Conservation (phyloP, 2,329 filamentous ascomycete species). For the Pseudocercospora pini-densiflorae region DNA sequence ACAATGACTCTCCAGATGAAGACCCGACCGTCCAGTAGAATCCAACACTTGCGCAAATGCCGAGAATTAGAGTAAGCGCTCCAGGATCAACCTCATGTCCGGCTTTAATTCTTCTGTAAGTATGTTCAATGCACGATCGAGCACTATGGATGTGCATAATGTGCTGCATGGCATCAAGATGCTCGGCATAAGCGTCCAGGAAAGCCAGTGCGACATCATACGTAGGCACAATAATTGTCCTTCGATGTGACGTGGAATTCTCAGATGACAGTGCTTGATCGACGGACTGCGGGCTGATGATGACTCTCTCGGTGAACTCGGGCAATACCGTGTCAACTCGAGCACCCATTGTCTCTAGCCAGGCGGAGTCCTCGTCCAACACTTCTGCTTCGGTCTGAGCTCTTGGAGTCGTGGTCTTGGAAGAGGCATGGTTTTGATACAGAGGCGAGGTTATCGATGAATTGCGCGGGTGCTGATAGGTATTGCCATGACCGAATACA, state of each 20-base stretch:
- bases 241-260: not conserved
- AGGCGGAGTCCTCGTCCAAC: slow-evolving; percentile 23
- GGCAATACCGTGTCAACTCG: slow-evolving; percentile 15
- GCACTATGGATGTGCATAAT: slow-evolving; percentile 31
- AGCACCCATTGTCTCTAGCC: slow-evolving; percentile 21
- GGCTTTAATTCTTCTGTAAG: slow-evolving; percentile 22
- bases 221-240: slow-evolving; percentile 27
- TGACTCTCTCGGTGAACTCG: slow-evolving; percentile 14
- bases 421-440: not conserved
- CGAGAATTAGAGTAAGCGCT: slow-evolving; percentile 17
- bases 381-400: slow-evolving; percentile 14
- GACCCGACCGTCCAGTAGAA: slow-evolving; percentile 23
- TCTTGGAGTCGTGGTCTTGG: not conserved
- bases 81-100: slow-evolving; percentile 17
- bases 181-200: slow-evolving; percentile 26
- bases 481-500: slow-evolving; percentile 17
- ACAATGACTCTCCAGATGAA: slow-evolving; percentile 5
- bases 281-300: slow-evolving; percentile 14
- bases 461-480: not conserved
- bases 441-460: not conserved
- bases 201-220: slow-evolving; percentile 24
- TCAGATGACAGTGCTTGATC: slow-evolving; percentile 11
- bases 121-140: slow-evolving; percentile 21
- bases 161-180: slow-evolving; percentile 35
- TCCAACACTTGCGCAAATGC: slow-evolving; percentile 21